phyloP scores from a whole-genome alignment of 2,329 filamentous ascomycete genomes.

The Venturia carpophila region DNA sequence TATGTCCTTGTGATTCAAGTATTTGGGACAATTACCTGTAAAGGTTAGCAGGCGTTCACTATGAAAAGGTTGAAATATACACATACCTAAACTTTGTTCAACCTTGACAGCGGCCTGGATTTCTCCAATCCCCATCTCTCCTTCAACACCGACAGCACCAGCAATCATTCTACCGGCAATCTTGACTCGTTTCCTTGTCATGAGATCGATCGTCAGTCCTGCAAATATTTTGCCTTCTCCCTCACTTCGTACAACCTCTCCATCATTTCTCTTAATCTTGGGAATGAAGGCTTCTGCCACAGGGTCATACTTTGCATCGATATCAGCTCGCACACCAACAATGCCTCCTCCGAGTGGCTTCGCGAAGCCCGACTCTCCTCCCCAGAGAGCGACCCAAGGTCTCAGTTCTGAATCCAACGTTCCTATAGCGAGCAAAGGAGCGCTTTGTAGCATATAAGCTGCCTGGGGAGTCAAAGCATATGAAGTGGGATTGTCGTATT shows the following conservation, averaged over 20 bases:
- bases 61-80: background rate
- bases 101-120: slow-evolving; percentile 59
- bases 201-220: slow-evolving; percentile 56
- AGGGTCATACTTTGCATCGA: slow-evolving; percentile 59
- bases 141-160: slow-evolving; percentile 44
- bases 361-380: slow-evolving; percentile 63
- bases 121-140: slow-evolving; percentile 28
- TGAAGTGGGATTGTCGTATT: slow-evolving; percentile 57
- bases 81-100: slow-evolving; percentile 56
- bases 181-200: slow-evolving; percentile 64
- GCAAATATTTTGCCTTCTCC: slow-evolving; percentile 48
- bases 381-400: slow-evolving; percentile 73
- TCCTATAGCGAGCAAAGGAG: slow-evolving; percentile 65
- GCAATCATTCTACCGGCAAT: slow-evolving; percentile 62
- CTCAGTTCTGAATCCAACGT: slow-evolving; percentile 56
- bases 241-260: slow-evolving; percentile 34
- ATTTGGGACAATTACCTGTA: slow-evolving; percentile 75
- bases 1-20: slow-evolving; percentile 67
- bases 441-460: slow-evolving; percentile 51
- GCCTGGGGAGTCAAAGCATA: slow-evolving; percentile 55
- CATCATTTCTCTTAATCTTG: slow-evolving; percentile 27
- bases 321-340: slow-evolving; percentile 54
- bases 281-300: slow-evolving; percentile 55
- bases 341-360: slow-evolving; percentile 53
- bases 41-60: slow-evolving; percentile 18